Base-by-base conservation (phyloP, 1,284 basidiomycete species). In the Dichomitus squalens region DNA sequence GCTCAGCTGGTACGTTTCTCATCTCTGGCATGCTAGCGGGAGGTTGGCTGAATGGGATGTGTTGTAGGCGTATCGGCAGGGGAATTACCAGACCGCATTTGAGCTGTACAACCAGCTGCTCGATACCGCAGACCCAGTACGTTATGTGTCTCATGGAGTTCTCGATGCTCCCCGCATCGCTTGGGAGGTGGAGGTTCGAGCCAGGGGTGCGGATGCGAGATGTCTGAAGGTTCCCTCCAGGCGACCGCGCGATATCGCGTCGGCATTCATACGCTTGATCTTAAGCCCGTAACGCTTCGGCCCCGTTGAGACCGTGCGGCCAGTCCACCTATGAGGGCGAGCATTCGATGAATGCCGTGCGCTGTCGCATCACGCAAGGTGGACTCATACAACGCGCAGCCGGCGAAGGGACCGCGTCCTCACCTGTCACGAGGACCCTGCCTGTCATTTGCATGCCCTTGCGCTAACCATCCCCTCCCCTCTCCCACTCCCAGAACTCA, bases 21-120 rank as follows among this genome's bases (percentile, higher is more conserved):
- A 14, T 43, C 14, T 2, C 14, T 25, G 21, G 1, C 11, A 6
- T 25, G 40, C 40, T 29, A 11, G 5, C 14, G 7, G 39, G 18
- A 7, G 23, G 8, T 9, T 6, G 21, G 7, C 8, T 20, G 5
- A n/a, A 11, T 23, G 31, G 2, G 18, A 51, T 16, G 7, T n/a
- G 4, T 21, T 35, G 7, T 41, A 68, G 66, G 62, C 66, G 3
- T 95, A 95, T 75, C 84, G 93, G 50, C 80, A 87, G 67, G 90
- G 90, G 27, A 79, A 82, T 16, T 95, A 92, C 72, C 79, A 88
- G 61, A 72, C 75, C 11, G 87, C 91, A 9, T 83, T 88, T 61
- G 84, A 89, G 52, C 71, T 93, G 38, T 95, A 95, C 72, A 90
- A 86, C 61, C 83, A 88, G 46, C 78, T 96, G 1, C 79, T 95